phyloP scores from a whole-genome alignment of 2,329 filamentous ascomycete species.

The Falciphora oryzae region DNA sequence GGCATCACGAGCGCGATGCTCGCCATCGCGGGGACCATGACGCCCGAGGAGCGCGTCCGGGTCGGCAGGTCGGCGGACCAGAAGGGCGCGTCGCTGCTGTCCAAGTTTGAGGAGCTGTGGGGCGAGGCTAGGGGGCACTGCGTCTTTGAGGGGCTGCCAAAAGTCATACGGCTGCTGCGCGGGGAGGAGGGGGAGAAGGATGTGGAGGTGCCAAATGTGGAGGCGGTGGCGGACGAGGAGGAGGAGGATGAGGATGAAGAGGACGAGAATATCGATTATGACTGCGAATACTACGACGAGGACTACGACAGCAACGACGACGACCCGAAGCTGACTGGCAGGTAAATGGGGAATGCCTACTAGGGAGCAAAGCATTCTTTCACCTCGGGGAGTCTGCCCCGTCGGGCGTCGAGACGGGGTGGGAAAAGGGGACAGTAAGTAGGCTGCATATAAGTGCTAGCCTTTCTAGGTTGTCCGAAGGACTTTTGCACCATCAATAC shows the following conservation, averaged over 20 bases:
- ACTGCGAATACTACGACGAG: background rate
- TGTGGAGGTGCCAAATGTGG: no score
- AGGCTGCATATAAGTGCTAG: no score
- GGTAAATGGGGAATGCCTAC: background rate
- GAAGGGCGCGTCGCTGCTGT: background rate
- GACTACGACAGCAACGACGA: background rate
- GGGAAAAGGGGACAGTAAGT: no score
- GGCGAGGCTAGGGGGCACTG: background rate
- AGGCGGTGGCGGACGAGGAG: background rate
- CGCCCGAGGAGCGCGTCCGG: background rate
- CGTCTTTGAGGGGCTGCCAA: background rate
- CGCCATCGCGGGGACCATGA: background rate
- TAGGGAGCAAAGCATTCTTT: background rate
- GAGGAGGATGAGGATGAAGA: background rate
- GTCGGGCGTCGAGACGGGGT: no score
- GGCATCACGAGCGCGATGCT: background rate
- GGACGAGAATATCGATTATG: background rate
- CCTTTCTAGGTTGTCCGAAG: background rate
- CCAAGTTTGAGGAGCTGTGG: background rate
- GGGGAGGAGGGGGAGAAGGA: background rate
- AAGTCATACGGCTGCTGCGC: background rate
- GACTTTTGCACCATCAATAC: no score
- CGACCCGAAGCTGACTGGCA: background rate
- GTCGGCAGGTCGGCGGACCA: background rate
- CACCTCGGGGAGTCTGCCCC: no score